phyloP scores from a whole-genome alignment of 1,284 basidiomycete species.

The Amylostereum chailletii region DNA sequence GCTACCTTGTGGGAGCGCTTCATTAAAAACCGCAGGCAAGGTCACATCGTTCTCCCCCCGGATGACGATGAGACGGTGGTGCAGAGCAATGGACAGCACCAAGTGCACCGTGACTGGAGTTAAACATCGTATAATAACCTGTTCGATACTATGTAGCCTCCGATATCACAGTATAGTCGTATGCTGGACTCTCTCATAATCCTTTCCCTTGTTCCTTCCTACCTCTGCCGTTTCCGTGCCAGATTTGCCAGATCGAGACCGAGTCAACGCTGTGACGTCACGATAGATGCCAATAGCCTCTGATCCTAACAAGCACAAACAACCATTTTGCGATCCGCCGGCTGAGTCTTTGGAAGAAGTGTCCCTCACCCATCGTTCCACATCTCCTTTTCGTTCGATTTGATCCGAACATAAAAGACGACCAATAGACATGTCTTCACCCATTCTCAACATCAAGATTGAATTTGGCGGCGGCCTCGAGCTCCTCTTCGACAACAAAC shows the following conservation, averaged over 20 bases:
- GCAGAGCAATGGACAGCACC: conserved; percentile 3
- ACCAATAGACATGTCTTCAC: background rate
- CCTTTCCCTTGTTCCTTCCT: no score
- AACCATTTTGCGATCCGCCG: background rate
- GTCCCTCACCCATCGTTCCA: background rate
- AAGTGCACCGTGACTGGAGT: conserved; percentile 8
- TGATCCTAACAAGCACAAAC: conserved; percentile 7
- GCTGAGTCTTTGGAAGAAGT: background rate
- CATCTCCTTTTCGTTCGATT: background rate
- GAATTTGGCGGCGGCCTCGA: conserved; percentile 80
- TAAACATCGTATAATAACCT: background rate
- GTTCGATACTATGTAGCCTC: background rate
- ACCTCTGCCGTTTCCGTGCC: no score
- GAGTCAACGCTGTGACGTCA: no score
- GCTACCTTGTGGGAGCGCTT: conserved; percentile 30
- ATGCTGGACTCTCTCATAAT: no score
- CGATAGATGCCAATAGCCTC: background rate
- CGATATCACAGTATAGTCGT: no score
- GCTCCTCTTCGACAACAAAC: conserved; percentile 67
- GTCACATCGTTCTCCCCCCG: conserved; percentile 34
- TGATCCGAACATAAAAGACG: background rate
- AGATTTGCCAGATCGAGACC: no score
- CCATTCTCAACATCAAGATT: conserved; percentile 34
- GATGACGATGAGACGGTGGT: conserved; percentile 23
- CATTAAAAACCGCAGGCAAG: conserved; percentile 18